phyloP scores from a whole-genome alignment of 495 filamentous ascomycete genomes.

The Xylaria sp. region DNA sequence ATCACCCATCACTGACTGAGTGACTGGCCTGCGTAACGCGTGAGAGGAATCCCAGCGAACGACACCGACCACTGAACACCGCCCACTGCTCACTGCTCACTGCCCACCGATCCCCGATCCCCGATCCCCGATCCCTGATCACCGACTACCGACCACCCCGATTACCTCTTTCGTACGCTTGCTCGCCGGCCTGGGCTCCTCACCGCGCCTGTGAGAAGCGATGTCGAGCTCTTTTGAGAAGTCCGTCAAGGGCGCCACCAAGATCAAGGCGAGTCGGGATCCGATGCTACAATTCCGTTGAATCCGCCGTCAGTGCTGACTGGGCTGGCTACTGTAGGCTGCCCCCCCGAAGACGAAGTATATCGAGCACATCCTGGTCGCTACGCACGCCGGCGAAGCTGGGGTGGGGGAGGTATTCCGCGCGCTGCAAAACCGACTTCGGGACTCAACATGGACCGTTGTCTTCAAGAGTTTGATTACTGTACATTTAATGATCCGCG shows the following conservation, averaged over 20 bases:
- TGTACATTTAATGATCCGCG: constrained; percentile 95
- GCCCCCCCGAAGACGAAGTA: constrained; percentile 99
- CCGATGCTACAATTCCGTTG: not conserved
- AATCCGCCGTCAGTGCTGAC: constrained; percentile 33
- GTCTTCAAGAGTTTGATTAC: constrained; percentile 97
- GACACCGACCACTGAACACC: not conserved
- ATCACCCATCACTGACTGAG: too few species aligned
- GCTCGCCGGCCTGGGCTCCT: not conserved
- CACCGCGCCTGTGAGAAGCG: constrained; percentile 31
- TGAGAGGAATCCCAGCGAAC: not conserved
- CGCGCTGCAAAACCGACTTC: constrained; percentile 82
- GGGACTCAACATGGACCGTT: constrained; percentile 96
- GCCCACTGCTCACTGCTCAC: too few species aligned
- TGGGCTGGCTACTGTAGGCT: constrained; percentile 61
- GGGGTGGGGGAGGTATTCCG: constrained; percentile 97
- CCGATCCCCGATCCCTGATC: too few species aligned
- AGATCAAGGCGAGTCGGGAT: constrained; percentile 76
- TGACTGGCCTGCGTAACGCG: constrained; percentile 14
- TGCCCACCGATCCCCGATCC: too few species aligned
- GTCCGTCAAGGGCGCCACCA: constrained; percentile 91
- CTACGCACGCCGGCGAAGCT: constrained; percentile 92
- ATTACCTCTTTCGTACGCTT: not conserved
- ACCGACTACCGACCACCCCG: not conserved
- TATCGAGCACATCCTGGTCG: constrained; percentile 96
- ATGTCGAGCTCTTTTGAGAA: constrained; percentile 90